Evolutionary conservation across 2,329 filamentous ascomycete species (phyloP), one percentile per base, ranked within the genome.

Genomic region (Beauveria sp.): DNA sequence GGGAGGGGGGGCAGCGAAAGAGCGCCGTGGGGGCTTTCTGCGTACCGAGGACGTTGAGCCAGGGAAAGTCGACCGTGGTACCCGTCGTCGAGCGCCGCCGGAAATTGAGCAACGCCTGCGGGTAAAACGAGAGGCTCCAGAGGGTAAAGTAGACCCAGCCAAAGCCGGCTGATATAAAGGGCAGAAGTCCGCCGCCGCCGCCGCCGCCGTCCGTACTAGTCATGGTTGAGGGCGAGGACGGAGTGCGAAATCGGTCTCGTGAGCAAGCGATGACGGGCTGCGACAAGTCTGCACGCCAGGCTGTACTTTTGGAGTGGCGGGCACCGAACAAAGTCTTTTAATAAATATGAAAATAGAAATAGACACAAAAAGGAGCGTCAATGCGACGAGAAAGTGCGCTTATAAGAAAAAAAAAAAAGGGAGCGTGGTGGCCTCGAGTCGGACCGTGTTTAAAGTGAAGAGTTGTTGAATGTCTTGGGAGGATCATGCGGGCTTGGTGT

Each of bases 81-180:
- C 95, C 95, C 22, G 85, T 82, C 5, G 93, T 97, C 9, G 90
- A 89, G 62, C 85, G 84, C 60, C 91, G 88, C 34, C 79, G 80
- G 73, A 82, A 88, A 80, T 97, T 98, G 65, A 91, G 83, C 64
- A 96, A 76, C 7, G 89, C 86, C 72, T 98, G 95, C 1, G 93
- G 93, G 73, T 98, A 98, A 77, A 97, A 98, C 18, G 91, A 96
- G 18, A 88, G 77, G 14, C 90, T 93, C 93, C 93, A 95, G 74
- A 83, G 86, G 54, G 87, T 66, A 65, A 85, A 88, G 75, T 93
- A 93, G 70, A 88, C 76, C 88, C 89, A 92, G 73, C 89, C 89
- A 67, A 90, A 84, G 38, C 88, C 70, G 70, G 78, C 81, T 56
- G 83, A 86, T 20, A 84, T 60, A 62, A 79, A 67, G 34, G 72